A percentile compares a stretch with the other conserved stretches of the same genome.
Evolutionary conservation across 2,329 filamentous ascomycete species (phyloP).

Genomic region (Furcasterigmium sp.): DNA sequence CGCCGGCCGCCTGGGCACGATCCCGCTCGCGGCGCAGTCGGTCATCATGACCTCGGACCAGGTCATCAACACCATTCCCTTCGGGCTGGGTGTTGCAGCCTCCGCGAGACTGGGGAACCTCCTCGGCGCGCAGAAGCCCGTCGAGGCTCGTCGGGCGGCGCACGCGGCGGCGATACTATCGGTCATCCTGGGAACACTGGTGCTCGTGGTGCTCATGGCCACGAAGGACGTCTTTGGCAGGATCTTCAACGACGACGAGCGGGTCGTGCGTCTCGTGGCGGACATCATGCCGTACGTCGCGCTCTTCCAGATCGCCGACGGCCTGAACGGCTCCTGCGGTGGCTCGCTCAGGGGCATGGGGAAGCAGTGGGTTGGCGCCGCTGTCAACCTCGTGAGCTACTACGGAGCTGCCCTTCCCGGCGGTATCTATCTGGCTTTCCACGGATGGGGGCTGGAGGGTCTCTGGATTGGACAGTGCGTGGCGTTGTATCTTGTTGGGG

Average conservation of each 20-base stretch:
- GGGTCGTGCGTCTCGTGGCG: constrained; percentile 67
- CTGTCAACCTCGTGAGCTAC: constrained; percentile 78
- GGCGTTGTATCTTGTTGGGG: constrained; percentile 74
- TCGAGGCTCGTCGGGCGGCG: constrained; percentile 64
- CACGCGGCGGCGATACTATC: constrained; percentile 72
- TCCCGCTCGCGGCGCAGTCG: constrained; percentile 74
- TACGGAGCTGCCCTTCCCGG: constrained; percentile 75
- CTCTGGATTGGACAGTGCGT: constrained; percentile 83
- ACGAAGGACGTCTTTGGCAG: constrained; percentile 69
- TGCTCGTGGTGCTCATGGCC: constrained; percentile 64
- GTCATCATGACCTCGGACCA: constrained; percentile 90
- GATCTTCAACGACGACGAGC: constrained; percentile 74
- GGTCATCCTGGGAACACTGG: constrained; percentile 60
- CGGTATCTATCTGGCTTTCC: constrained; percentile 81
- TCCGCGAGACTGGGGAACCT: constrained; percentile 76
- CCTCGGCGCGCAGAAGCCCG: constrained; percentile 61
- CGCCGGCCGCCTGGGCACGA: constrained; percentile 73
- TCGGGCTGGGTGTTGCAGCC: constrained; percentile 78
- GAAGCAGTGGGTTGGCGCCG: constrained; percentile 75
- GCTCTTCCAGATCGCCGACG: constrained; percentile 86
- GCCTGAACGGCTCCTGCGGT: constrained; percentile 79
- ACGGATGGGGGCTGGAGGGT: constrained; percentile 76
- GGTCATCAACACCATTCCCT: constrained; percentile 79
- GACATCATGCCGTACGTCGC: constrained; percentile 81
- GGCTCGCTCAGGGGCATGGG: constrained; percentile 80